phyloP scores from a whole-genome alignment of 306 rosid species.

The Trifolium dubium region DNA sequence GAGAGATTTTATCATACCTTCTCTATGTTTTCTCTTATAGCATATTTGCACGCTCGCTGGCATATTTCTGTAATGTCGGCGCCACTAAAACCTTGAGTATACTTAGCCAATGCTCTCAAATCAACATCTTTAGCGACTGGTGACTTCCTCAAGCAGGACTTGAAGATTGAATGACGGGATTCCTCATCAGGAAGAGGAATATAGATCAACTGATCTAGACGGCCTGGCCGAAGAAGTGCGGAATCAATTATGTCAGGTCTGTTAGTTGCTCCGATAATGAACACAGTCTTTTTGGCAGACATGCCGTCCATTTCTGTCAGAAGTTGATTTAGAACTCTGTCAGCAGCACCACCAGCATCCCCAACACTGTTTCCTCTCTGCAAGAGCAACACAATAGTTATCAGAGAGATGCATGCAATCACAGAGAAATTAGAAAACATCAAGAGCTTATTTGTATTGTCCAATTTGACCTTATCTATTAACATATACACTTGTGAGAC shows the following conservation, averaged over 20 bases:
- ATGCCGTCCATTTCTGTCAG: constrained; percentile 69
- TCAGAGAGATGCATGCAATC: constrained; percentile 4
- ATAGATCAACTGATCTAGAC: constrained; percentile 64
- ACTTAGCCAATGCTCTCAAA: constrained; percentile 54
- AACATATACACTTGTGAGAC: neutral
- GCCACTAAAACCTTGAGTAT: constrained; percentile 66
- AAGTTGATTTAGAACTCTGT: constrained; percentile 63
- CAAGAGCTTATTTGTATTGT: neutral
- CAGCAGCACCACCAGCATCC: constrained; percentile 67
- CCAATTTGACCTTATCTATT: neutral
- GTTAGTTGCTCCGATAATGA: constrained; percentile 67
- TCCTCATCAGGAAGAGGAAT: constrained; percentile 71
- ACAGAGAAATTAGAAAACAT: neutral
- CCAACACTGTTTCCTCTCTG: constrained; percentile 62
- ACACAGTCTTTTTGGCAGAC: constrained; percentile 60
- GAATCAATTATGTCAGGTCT: constrained; percentile 67
- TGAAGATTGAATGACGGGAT: constrained; percentile 58
- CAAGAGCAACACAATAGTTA: constrained; percentile 22
- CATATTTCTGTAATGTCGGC: constrained; percentile 69
- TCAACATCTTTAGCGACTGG: constrained; percentile 62
- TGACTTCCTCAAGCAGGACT: constrained; percentile 66
- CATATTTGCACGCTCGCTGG: constrained; percentile 66
- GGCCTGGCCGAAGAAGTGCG: constrained; percentile 66
- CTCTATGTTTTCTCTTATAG: constrained; percentile 67
- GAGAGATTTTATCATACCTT: constrained; percentile 53